A percentile compares a stretch with the other conserved stretches of the same genome.
Evolutionary conservation across 2,329 filamentous ascomycete genomes (phyloP).

Genomic region (Hypomyces rosellus): DNA sequence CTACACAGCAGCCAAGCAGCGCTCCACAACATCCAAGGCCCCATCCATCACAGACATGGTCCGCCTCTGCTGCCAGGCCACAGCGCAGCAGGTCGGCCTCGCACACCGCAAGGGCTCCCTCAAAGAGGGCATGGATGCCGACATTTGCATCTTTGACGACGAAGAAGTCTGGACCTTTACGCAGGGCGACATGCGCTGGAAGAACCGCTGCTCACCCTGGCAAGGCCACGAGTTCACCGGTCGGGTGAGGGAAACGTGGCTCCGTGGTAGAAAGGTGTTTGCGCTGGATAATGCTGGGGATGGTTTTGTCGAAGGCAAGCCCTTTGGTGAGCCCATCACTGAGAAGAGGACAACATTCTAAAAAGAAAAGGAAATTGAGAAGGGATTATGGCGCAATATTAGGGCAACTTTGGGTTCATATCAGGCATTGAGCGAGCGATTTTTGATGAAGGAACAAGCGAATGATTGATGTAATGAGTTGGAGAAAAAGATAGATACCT

Average conservation of each 20-base stretch:
- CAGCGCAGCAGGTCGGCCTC: conserved; percentile 81
- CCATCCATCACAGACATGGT: conserved; percentile 70
- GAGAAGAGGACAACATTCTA: conserved; percentile 43
- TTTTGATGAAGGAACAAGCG: no score
- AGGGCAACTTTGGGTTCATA: no score
- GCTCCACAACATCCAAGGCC: conserved; percentile 42
- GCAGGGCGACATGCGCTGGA: conserved; percentile 81
- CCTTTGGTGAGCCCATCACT: conserved; percentile 50
- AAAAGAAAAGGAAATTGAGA: no score
- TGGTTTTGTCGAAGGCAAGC: conserved; percentile 44
- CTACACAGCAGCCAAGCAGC: conserved; percentile 66
- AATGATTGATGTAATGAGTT: no score
- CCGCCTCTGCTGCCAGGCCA: conserved; percentile 77
- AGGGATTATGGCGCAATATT: no score
- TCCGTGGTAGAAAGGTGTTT: conserved; percentile 72
- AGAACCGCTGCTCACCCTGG: conserved; percentile 88
- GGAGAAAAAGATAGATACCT: no score
- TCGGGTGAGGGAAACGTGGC: conserved; percentile 77
- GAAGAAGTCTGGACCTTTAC: conserved; percentile 68
- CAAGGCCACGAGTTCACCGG: conserved; percentile 73
- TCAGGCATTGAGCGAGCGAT: no score
- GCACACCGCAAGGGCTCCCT: conserved; percentile 73
- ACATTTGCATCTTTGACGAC: conserved; percentile 89
- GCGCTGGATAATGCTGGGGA: conserved; percentile 49
- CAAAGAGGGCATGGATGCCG: conserved; percentile 73